Base-by-base conservation (phyloP, 2,329 filamentous ascomycete genomes). In the Pseudogymnoascus sp. region DNA sequence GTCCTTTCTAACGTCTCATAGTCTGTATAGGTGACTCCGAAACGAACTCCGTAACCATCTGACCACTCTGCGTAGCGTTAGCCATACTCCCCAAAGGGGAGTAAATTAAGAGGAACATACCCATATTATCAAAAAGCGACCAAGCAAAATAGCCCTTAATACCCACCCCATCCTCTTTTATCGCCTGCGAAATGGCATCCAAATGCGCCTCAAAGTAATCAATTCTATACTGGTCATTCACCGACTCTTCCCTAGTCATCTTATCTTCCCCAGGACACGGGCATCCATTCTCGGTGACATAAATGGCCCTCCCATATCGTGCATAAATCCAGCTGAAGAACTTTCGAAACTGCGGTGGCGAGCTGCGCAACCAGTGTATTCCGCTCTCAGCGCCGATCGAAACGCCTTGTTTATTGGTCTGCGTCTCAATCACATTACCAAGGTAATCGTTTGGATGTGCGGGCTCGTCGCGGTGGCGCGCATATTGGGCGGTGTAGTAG, bases 171-270 rank as follows among this genome's bases (percentile, higher is more conserved):
- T 72, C 70, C 40, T 71, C 64, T 15, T 64, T 64, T 28, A 69
- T 67, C 5, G 75, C 68, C 62, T 66, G 66, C 9, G 68, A 73
- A 36, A 78, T 73, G 0, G 77, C 72, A 38, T 78, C 74, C 1
- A 78, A 65, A 28, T 78, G 76, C 19, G 75, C 70, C 11, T 71
- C 67, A 61, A 78, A 76, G 53, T 78, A 78, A 9, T 69, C 64
- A 5, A 74, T 69, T 1, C 77, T 71, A 61, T 74, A 78, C 2
- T 64, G 65, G 63, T 78, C 77, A 10, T 76, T 64, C 0, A 78
- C 71, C 0, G 75, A 71, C 61, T 76, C 71, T 21, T 74, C 71
- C 0, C 70, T 63, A 0, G 68, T 71, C 75, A 77, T 77, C 59
- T 69, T 67, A 15, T 75, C 67, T 60, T 72, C 70, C 4, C 67